A percentile compares a stretch with the other conserved stretches of the same genome.
Conservation (phyloP, 139 green algal genomes). For the Tetraselmis chui region DNA sequence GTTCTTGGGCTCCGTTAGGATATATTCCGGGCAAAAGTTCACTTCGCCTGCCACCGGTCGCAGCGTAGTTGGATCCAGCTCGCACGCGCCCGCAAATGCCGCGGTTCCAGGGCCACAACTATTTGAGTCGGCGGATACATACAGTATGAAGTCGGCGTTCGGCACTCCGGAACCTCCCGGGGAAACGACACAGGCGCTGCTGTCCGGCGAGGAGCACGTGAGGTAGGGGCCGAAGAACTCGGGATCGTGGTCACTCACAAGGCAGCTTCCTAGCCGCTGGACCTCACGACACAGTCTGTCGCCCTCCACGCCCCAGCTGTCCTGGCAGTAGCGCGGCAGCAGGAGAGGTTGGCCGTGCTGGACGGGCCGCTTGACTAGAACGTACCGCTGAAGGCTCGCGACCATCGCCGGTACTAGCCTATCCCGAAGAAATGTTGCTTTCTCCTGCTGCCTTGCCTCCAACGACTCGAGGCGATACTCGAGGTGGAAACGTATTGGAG, state of each 20-base stretch:
- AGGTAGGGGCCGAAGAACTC: neutral
- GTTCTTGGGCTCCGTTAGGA: neutral
- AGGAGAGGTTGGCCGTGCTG: neutral
- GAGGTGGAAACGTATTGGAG: neutral
- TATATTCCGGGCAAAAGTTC: slow-evolving; percentile 4
- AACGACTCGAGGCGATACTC: neutral
- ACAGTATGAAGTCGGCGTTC: neutral
- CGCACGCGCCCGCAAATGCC: neutral
- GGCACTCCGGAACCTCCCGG: no score
- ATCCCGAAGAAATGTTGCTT: neutral
- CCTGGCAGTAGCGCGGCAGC: neutral
- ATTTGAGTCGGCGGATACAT: neutral
- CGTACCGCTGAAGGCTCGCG: neutral
- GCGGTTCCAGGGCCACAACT: neutral
- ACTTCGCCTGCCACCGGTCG: slow-evolving; percentile 4
- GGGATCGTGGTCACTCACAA: neutral
- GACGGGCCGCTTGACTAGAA: neutral
- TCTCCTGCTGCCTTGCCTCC: neutral
- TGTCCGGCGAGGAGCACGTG: neutral
- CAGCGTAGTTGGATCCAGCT: neutral
- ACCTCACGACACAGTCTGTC: neutral
- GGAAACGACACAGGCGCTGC: neutral
- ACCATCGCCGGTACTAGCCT: neutral
- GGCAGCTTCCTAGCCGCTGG: neutral
- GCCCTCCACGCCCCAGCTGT: neutral